phyloP scores from a whole-genome alignment of 2,329 filamentous ascomycete genomes.

The Fusarium protoensiforme region DNA sequence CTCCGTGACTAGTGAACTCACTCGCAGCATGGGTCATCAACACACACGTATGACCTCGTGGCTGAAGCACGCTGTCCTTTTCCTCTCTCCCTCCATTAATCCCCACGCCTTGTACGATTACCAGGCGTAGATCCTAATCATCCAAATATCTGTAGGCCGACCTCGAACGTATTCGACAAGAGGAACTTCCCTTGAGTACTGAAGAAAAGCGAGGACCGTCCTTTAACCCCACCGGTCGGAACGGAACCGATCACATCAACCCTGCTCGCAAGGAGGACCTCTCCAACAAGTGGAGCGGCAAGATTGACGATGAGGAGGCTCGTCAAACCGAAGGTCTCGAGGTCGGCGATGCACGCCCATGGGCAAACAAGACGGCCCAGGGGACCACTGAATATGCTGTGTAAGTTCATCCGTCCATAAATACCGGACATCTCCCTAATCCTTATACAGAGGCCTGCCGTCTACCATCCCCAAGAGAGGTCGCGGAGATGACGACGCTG shows the following conservation, averaged over 20 bases:
- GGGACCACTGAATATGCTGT: neutral
- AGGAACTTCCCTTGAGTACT: constrained; percentile 37
- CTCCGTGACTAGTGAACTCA: too few relatives aligned
- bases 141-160: constrained; percentile 27
- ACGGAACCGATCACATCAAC: constrained; percentile 19
- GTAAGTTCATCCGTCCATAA: constrained; percentile 1
- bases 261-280: neutral
- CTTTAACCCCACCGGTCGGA: constrained; percentile 12
- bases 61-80: neutral
- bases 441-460: neutral
- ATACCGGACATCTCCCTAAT: neutral
- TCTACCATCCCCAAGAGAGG: neutral
- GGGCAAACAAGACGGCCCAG: constrained; percentile 22
- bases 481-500: neutral
- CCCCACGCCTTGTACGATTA: neutral
- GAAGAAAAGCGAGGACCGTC: constrained; percentile 14
- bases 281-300: constrained; percentile 25
- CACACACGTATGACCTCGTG: neutral
- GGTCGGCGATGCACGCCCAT: constrained; percentile 32
- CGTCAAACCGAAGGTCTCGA: constrained; percentile 36
- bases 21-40: neutral
- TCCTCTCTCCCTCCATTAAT: neutral
- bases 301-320: constrained; percentile 36
- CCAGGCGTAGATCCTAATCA: neutral
- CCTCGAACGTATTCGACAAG: constrained; percentile 35